Percentiles rank a stretch among this genome's conserved stretches.
These are phyloP conservation scores for Talaromyces pinophilus DNA, from an alignment of 2,329 filamentous ascomycete genomes.

Conservation along the genomic window DNA sequence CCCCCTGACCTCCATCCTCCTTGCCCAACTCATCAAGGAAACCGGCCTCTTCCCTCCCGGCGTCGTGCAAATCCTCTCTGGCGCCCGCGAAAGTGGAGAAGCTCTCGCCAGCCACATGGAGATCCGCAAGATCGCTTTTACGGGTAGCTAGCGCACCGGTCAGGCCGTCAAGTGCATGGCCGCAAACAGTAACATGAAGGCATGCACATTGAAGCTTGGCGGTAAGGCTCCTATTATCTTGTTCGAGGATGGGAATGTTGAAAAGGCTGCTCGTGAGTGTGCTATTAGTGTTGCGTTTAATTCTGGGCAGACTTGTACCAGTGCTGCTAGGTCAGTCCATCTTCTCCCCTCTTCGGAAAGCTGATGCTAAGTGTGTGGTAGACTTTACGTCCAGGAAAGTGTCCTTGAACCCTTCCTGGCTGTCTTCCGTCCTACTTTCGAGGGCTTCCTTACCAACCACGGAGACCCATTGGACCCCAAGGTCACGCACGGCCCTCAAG, in stretches of 20 bases:
- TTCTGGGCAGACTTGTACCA: constrained; percentile 47
- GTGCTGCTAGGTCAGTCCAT: not conserved
- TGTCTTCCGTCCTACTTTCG: constrained; percentile 1
- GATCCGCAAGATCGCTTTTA: constrained; percentile 61
- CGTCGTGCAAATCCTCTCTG: constrained; percentile 57
- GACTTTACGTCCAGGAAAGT: constrained; percentile 65
- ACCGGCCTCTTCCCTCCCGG: constrained; percentile 60
- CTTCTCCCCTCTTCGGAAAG: not conserved
- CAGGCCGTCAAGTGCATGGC: constrained; percentile 60
- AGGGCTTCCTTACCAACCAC: not conserved
- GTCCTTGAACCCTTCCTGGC: constrained; percentile 43
- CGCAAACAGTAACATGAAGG: constrained; percentile 55
- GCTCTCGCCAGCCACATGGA: constrained; percentile 55
- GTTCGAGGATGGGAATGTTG: constrained; percentile 56
- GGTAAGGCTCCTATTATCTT: constrained; percentile 61
- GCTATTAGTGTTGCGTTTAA: constrained; percentile 55
- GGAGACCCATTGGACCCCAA: constrained; percentile 69
- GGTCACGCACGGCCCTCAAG: constrained; percentile 81
- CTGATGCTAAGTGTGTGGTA: constrained; percentile 55
- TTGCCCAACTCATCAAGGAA: constrained; percentile 52
- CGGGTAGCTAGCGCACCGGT: constrained; percentile 56
- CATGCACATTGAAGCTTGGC: constrained; percentile 56
- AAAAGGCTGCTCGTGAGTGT: constrained; percentile 32
- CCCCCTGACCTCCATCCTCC: constrained; percentile 54
- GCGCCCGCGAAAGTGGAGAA: constrained; percentile 61